Percentiles rank a stretch among this genome's conserved stretches.
Evolutionary conservation across 176 grass and related monocot genomes (phyloP).

Genomic region (Bromus sterilis): DNA sequence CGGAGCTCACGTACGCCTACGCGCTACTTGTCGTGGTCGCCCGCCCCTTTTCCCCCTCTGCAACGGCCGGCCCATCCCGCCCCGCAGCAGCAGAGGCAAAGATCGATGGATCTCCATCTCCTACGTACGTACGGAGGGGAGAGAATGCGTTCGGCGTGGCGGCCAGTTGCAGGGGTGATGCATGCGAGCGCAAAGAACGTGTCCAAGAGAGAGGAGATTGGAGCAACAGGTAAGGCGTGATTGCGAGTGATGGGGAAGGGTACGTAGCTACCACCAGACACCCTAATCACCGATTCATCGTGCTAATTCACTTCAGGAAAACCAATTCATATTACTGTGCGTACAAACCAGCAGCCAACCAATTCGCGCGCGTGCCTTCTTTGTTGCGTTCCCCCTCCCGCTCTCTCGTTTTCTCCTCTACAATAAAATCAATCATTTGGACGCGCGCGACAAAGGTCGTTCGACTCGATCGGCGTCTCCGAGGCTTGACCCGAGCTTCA

Average conservation of each 20-base stretch:
- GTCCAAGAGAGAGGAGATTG: background rate
- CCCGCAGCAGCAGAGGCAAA: background rate
- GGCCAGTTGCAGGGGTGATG: background rate
- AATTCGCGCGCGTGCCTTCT: background rate
- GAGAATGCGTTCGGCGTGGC: background rate
- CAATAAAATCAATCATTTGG: background rate
- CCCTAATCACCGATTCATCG: background rate
- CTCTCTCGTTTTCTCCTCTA: background rate
- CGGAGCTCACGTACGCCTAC: background rate
- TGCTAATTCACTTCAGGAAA: background rate
- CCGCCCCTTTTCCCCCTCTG: background rate
- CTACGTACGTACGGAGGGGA: background rate
- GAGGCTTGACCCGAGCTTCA: background rate
- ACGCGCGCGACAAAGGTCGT: too few relatives aligned
- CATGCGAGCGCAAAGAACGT: background rate
- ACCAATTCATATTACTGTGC: background rate
- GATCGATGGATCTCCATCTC: too few relatives aligned
- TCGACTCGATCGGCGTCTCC: too few relatives aligned
- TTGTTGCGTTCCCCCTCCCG: background rate
- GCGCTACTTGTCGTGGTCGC: background rate
- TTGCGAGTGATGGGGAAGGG: background rate
- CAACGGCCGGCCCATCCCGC: constrained; percentile 21
- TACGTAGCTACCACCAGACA: too few relatives aligned
- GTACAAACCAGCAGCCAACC: background rate
- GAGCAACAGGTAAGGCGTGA: background rate